phyloP scores from a whole-genome alignment of 805 yeast genomes.

The Starmera dryadoides region DNA sequence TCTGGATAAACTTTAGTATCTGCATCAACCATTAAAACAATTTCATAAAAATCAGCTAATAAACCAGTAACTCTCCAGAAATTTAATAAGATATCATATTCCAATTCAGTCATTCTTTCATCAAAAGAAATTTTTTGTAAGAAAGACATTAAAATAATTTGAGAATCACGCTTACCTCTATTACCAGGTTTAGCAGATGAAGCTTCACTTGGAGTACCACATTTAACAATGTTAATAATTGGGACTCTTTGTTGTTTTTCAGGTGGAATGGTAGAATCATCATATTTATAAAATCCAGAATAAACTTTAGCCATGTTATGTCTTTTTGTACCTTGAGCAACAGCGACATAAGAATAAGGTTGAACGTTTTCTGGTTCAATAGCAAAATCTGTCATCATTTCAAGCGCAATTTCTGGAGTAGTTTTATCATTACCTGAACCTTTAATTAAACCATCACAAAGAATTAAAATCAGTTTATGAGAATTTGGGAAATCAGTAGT shows the following conservation, averaged over 20 bases:
- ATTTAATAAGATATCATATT: conserved; percentile 64
- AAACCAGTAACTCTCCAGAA: conserved; percentile 83
- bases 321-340: conserved; percentile 88
- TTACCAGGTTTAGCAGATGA: conserved; percentile 77
- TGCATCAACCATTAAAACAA: conserved; percentile 89
- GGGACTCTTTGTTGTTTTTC: conserved; percentile 87
- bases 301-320: conserved; percentile 98
- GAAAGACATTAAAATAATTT: conserved; percentile 83
- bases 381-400: conserved; percentile 78
- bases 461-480: conserved; percentile 75
- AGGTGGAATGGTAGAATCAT: conserved; percentile 62
- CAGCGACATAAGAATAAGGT: conserved; percentile 88
- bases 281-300: conserved; percentile 88
- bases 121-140: conserved; percentile 82
- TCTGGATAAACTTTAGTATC: conserved; percentile 88
- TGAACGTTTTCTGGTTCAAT: conserved; percentile 67
- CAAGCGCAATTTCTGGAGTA: conserved; percentile 85
- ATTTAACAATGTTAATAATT: conserved; percentile 68
- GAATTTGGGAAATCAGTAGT: conserved; percentile 94
- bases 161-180: conserved; percentile 95
- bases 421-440: conserved; percentile 86
- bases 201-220: conserved; percentile 81
- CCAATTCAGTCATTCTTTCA: conserved; percentile 90
- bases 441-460: conserved; percentile 92
- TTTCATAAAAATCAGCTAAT: conserved; percentile 76